A percentile compares a stretch with the other conserved stretches of the same genome.
Conservation (phyloP, 805 yeast species). For the Sungouiella thailandica region DNA sequence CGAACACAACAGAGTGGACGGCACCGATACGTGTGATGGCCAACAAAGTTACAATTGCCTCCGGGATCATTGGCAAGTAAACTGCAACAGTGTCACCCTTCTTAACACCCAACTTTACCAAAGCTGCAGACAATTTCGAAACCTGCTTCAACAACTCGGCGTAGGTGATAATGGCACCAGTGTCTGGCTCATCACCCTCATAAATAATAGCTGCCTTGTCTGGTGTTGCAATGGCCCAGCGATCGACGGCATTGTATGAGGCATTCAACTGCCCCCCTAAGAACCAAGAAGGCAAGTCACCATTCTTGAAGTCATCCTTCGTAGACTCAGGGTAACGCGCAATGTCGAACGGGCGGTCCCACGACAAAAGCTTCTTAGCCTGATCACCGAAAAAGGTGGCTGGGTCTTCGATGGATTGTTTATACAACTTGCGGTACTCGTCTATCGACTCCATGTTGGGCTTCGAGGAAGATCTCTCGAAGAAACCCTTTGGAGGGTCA, state of each 20-base stretch:
- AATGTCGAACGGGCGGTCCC: constrained; percentile 74
- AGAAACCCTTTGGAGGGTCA: constrained; percentile 16
- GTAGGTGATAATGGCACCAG: constrained; percentile 71
- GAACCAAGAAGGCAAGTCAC: constrained; percentile 86
- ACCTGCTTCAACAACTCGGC: constrained; percentile 84
- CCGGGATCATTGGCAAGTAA: constrained; percentile 96
- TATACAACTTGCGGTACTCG: constrained; percentile 43
- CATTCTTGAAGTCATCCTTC: constrained; percentile 47
- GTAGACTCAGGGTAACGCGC: constrained; percentile 56
- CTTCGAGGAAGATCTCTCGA: constrained; percentile 9
- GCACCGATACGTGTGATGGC: constrained; percentile 96
- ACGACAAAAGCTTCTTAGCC: constrained; percentile 67
- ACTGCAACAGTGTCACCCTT: constrained; percentile 97
- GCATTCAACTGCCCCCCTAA: constrained; percentile 92
- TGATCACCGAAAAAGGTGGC: constrained; percentile 71
- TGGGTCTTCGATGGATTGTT: constrained; percentile 75
- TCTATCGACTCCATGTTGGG: constrained; percentile 14
- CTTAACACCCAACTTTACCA: constrained; percentile 77
- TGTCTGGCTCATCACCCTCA: constrained; percentile 88
- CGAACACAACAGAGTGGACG: constrained; percentile 91
- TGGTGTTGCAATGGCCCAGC: constrained; percentile 88
- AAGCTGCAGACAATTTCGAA: constrained; percentile 78
- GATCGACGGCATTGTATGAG: constrained; percentile 87
- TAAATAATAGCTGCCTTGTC: constrained; percentile 79
- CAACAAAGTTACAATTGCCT: constrained; percentile 88